A percentile compares a stretch with the other conserved stretches of the same genome.
These are phyloP conservation scores for Musa schizocarpa DNA, from an alignment of 176 grass and related monocot species.

Conservation along the genomic window DNA sequence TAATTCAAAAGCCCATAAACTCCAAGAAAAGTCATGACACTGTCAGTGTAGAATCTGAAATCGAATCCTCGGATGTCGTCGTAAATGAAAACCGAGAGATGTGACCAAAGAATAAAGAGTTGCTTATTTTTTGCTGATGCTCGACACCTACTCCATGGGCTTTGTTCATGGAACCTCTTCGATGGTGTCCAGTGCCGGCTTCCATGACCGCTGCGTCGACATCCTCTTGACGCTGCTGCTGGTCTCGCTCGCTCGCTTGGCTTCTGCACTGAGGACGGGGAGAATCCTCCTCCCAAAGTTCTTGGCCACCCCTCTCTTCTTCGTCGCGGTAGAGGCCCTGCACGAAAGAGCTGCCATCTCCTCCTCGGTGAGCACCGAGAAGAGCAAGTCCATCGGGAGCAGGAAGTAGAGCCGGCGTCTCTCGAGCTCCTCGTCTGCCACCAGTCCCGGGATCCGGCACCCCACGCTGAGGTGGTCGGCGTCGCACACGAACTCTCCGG, in stretches of 20 bases:
- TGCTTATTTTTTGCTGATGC: too few species aligned
- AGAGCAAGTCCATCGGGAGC: slow-evolving; percentile 87
- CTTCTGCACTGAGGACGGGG: slow-evolving; percentile 35
- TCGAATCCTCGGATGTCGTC: too few species aligned
- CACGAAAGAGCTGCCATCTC: slow-evolving; percentile 59
- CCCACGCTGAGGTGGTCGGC: slow-evolving; percentile 39
- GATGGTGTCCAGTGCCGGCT: slow-evolving; percentile 69
- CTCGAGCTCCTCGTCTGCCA: slow-evolving; percentile 49
- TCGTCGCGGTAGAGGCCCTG: slow-evolving; percentile 32
- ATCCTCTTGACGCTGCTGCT: not conserved
- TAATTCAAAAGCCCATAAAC: too few species aligned
- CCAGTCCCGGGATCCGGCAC: slow-evolving; percentile 52
- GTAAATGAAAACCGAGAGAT: too few species aligned
- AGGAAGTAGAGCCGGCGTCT: slow-evolving; percentile 64
- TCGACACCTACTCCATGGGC: too few species aligned
- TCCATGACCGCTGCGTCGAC: slow-evolving; percentile 42
- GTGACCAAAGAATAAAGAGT: too few species aligned
- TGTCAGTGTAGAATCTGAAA: too few species aligned
- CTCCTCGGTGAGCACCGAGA: slow-evolving; percentile 90
- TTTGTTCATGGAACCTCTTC: slow-evolving; percentile 45
- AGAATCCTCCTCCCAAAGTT: slow-evolving; percentile 26
- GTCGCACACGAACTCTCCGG: slow-evolving; percentile 78
- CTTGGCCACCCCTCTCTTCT: slow-evolving; percentile 10
- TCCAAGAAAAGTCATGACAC: too few species aligned
- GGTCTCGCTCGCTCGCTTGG: not conserved